Evolutionary conservation across 768 basidiomycete species (phyloP).

Genomic region (Hygrophoropsis aurantiaca): DNA sequence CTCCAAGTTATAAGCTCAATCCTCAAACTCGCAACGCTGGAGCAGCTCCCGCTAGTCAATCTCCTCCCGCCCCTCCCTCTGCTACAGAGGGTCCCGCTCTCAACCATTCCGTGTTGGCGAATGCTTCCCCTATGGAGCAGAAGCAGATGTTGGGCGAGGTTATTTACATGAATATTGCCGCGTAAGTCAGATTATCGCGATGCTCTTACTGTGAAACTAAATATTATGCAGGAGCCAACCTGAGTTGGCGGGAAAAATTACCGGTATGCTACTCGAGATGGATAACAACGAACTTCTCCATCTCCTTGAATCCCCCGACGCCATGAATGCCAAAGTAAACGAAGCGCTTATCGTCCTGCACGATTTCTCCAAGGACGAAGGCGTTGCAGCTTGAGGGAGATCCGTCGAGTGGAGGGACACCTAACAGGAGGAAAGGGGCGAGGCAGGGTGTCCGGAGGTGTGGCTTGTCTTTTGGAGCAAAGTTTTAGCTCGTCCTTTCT

Average conservation of each 20-base stretch:
- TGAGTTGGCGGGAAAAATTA: constrained; percentile 97
- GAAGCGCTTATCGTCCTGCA: constrained; percentile 89
- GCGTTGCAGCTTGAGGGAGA: neutral
- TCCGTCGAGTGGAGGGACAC: constrained; percentile 1
- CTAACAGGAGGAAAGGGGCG: constrained; percentile 1
- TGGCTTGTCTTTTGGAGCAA: constrained; percentile 34
- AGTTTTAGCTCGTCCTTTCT: constrained; percentile 50
- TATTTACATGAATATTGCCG: constrained; percentile 86
- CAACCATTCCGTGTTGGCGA: constrained; percentile 60
- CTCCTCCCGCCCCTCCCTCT: constrained; percentile 38
- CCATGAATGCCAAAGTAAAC: constrained; percentile 86
- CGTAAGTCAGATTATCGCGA: constrained; percentile 45
- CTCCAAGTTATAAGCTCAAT: constrained; percentile 31
- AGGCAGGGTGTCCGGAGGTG: constrained; percentile 10
- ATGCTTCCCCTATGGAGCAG: constrained; percentile 75
- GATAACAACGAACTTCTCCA: constrained; percentile 91
- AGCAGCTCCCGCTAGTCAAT: constrained; percentile 30
- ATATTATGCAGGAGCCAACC: constrained; percentile 63
- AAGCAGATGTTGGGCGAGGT: constrained; percentile 99
- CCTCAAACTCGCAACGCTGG: constrained; percentile 37
- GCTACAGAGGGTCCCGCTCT: constrained; percentile 54
- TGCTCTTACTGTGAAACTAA: constrained; percentile 11
- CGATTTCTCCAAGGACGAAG: constrained; percentile 63
- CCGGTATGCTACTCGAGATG: constrained; percentile 99
- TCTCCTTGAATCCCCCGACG: constrained; percentile 78